phyloP scores from a whole-genome alignment of 2,329 filamentous ascomycete genomes.

The Penicillium palitans region DNA sequence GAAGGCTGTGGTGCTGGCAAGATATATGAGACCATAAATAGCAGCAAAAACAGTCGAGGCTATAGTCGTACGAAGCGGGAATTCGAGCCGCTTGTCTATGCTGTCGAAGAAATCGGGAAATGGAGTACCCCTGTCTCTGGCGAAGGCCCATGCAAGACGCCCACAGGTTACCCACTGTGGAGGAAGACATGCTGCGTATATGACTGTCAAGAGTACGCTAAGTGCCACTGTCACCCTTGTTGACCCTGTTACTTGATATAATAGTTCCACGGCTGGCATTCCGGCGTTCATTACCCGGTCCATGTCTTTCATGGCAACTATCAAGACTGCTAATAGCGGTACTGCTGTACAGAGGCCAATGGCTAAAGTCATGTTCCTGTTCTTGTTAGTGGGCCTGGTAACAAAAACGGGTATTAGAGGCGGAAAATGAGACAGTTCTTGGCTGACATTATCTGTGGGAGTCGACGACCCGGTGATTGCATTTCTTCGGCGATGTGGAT shows the following conservation, averaged over 20 bases:
- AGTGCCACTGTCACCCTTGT: slow-evolving; percentile 21
- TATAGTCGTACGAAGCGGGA: not conserved
- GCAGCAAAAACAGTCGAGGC: slow-evolving; percentile 25
- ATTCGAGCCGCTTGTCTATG: not conserved
- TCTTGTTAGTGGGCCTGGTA: not conserved
- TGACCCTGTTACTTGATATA: slow-evolving; percentile 28
- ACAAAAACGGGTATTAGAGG: not conserved
- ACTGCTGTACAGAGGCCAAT: not conserved
- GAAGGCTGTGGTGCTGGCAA: slow-evolving; percentile 34
- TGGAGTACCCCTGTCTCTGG: slow-evolving; percentile 32
- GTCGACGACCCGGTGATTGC: slow-evolving; percentile 12
- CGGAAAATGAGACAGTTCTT: not conserved
- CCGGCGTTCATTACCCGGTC: slow-evolving; percentile 1
- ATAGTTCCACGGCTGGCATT: slow-evolving; percentile 19
- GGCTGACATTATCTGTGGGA: slow-evolving; percentile 22
- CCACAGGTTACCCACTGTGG: slow-evolving; percentile 35
- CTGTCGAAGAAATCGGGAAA: not conserved
- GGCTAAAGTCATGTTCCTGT: slow-evolving; percentile 23
- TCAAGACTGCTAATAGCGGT: not conserved
- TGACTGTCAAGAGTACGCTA: slow-evolving; percentile 15
- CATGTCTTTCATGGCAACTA: slow-evolving; percentile 1
- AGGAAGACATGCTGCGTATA: slow-evolving; percentile 27
- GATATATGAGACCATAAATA: slow-evolving; percentile 37
- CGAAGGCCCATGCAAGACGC: slow-evolving; percentile 37
- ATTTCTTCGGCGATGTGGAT: slow-evolving; percentile 24